Evolutionary conservation across 768 basidiomycete species (phyloP).

Genomic region (Tulasnella sp.): DNA sequence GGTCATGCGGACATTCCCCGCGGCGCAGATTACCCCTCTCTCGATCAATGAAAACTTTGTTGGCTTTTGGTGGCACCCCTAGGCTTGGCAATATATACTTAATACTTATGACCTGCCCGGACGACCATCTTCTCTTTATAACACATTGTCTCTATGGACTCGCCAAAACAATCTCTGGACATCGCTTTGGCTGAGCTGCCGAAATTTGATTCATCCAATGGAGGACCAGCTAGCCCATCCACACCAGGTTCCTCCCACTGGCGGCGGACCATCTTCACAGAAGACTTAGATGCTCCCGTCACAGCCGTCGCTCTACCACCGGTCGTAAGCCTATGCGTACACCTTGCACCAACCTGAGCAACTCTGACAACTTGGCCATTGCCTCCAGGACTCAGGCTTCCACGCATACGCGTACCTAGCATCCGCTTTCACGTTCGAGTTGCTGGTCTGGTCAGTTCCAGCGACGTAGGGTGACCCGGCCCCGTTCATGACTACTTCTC

Average conservation of each 20-base stretch:
- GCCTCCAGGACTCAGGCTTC: conserved; percentile 3
- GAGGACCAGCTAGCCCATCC: neutral
- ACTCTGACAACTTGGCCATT: neutral
- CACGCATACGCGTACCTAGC: conserved; percentile 12
- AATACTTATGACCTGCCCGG: too few species aligned
- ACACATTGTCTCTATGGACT: neutral
- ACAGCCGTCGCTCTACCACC: conserved; percentile 12
- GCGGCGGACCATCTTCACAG: conserved; percentile 1
- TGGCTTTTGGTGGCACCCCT: too few species aligned
- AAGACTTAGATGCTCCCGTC: neutral
- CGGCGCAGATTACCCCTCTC: too few species aligned
- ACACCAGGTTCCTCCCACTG: conserved; percentile 2
- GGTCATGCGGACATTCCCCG: too few species aligned
- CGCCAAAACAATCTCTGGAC: neutral
- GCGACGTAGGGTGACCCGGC: neutral
- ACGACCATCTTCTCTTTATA: too few species aligned
- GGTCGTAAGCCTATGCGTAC: neutral
- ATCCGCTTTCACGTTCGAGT: conserved; percentile 9
- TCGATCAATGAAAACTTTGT: too few species aligned
- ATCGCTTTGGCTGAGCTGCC: neutral
- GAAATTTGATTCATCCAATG: neutral
- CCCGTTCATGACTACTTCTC: neutral
- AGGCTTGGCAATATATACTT: too few species aligned
- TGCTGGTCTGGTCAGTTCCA: conserved; percentile 8
- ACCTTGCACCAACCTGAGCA: neutral